These are phyloP conservation scores for Jatropha multifida DNA, from an alignment of 441 rosid genomes.

Conservation along the genomic window DNA sequence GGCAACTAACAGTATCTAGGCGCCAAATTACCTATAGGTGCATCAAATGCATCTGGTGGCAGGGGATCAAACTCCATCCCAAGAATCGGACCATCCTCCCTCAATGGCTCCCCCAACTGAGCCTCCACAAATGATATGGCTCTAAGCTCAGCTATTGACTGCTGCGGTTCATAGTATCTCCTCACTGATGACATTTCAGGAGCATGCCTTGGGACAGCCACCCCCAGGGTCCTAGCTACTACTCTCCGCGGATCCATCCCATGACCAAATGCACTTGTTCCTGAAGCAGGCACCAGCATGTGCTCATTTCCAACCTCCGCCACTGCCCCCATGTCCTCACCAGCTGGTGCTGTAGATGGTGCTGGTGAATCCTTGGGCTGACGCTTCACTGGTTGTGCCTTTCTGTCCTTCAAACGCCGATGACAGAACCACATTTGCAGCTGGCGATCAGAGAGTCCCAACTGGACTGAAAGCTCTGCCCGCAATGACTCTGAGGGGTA, in stretches of 20 bases:
- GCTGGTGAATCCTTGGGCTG: conserved; percentile 44
- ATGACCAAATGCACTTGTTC: conserved; percentile 49
- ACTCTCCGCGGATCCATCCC: conserved; percentile 45
- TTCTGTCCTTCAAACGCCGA: conserved; percentile 87
- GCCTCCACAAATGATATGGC: conserved; percentile 83
- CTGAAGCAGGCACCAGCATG: conserved; percentile 37
- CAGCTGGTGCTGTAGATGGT: conserved; percentile 37
- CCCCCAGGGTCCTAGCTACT: conserved; percentile 46
- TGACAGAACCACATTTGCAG: conserved; percentile 99
- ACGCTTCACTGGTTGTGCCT: conserved; percentile 41
- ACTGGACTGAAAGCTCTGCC: conserved; percentile 71
- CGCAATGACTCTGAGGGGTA: conserved; percentile 85
- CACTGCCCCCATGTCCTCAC: conserved; percentile 35
- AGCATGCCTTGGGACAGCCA: conserved; percentile 39
- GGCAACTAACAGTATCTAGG: not conserved
- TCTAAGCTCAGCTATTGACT: conserved; percentile 62
- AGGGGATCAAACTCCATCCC: conserved; percentile 98
- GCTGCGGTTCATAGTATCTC: conserved; percentile 59
- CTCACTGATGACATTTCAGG: conserved; percentile 46
- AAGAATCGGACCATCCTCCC: conserved; percentile 96
- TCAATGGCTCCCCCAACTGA: conserved; percentile 88
- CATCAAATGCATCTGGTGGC: conserved; percentile 97
- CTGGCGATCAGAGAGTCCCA: conserved; percentile 93
- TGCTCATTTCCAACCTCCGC: conserved; percentile 46
- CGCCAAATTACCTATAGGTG: conserved; percentile 63